phyloP scores from a whole-genome alignment of 306 rosid species.

The Pyrus pyrifolia region DNA sequence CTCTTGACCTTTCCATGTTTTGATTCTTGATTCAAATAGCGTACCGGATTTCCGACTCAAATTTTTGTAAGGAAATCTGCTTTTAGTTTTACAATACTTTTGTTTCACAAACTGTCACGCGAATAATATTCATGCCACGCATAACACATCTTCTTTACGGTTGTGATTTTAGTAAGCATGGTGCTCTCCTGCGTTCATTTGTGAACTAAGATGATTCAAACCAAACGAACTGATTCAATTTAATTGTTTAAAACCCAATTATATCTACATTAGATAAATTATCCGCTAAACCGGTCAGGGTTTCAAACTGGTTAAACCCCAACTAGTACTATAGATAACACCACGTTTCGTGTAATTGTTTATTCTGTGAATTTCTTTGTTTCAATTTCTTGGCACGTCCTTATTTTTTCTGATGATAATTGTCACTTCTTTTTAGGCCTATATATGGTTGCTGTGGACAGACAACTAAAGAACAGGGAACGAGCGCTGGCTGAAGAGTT shows the following conservation, averaged over 20 bases:
- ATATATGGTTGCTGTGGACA: conserved; percentile 36
- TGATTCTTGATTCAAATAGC: background rate
- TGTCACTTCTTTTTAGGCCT: conserved; percentile 23
- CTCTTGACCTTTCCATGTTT: background rate
- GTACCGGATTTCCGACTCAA: background rate
- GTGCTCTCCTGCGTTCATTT: background rate
- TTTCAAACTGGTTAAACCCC: background rate
- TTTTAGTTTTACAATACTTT: background rate
- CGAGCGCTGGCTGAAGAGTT: conserved; percentile 30
- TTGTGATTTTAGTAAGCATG: background rate
- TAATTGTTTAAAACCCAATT: background rate
- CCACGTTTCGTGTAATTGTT: background rate
- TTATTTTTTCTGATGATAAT: conserved; percentile 1
- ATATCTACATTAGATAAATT: background rate
- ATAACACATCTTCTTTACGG: background rate
- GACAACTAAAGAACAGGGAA: conserved; percentile 31
- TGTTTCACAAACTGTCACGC: background rate
- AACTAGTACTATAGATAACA: background rate
- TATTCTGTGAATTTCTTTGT: background rate
- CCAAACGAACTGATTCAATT: background rate
- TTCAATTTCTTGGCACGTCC: background rate
- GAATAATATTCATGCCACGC: background rate
- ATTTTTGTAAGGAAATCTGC: background rate
- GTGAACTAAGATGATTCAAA: background rate
- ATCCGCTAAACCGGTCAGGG: background rate